These are phyloP conservation scores for Psidium guajava DNA, from an alignment of 345 rosid species.

Conservation along the genomic window DNA sequence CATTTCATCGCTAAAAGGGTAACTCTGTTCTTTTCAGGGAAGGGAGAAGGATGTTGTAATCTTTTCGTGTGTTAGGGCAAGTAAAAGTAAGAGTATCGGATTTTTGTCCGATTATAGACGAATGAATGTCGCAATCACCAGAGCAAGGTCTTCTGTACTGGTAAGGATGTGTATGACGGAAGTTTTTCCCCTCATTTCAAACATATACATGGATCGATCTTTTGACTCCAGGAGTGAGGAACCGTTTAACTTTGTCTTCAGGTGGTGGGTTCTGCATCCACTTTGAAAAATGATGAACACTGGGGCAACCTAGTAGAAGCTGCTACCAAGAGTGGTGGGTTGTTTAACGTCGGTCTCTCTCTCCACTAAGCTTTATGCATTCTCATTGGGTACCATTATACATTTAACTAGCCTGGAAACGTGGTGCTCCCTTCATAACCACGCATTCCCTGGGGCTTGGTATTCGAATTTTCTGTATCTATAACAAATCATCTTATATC, in stretches of 20 bases:
- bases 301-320: conserved; percentile 74
- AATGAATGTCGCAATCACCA: conserved; percentile 94
- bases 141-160: conserved; percentile 89
- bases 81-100: conserved; percentile 52
- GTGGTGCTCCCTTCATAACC: neutral
- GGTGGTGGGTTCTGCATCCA: conserved; percentile 89
- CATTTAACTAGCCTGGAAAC: neutral
- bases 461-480: neutral
- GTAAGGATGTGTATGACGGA: conserved; percentile 20
- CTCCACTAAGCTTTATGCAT: neutral
- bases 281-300: conserved; percentile 59
- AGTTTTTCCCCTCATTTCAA: too few species aligned
- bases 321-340: conserved; percentile 49
- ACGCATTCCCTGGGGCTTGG: neutral
- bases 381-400: neutral
- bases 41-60: conserved; percentile 93
- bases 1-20: neutral
- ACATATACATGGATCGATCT: too few species aligned
- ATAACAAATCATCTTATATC: neutral
- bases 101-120: conserved; percentile 78
- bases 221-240: neutral
- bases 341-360: conserved; percentile 43
- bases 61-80: conserved; percentile 92
- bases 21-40: conserved; percentile 33
- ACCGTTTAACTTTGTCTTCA: conserved; percentile 11